These are phyloP conservation scores for Debaryomyces singareniensis DNA, from an alignment of 1,139 yeast genomes.

Conservation along the genomic window DNA sequence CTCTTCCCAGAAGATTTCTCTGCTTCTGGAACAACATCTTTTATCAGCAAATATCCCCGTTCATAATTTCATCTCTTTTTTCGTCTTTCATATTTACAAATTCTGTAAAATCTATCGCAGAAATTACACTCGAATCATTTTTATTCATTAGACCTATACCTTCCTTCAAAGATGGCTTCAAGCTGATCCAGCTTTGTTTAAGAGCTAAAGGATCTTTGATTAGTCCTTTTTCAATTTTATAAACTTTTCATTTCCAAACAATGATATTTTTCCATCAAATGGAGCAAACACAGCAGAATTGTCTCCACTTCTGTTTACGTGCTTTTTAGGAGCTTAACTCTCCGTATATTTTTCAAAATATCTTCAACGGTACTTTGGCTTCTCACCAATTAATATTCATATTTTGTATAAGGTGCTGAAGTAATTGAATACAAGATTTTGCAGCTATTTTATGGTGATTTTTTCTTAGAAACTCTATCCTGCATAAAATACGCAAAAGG, in stretches of 20 bases:
- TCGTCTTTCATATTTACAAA: conserved; percentile 7
- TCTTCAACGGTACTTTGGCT: too few relatives aligned
- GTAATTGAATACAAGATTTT: too few relatives aligned
- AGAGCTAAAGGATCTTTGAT: conserved; percentile 15
- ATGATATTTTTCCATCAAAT: too few relatives aligned
- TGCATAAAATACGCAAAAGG: too few relatives aligned
- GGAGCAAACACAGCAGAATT: conserved; percentile 16
- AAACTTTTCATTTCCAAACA: too few relatives aligned
- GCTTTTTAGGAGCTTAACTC: too few relatives aligned
- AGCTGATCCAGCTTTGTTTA: conserved; percentile 17
- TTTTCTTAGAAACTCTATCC: too few relatives aligned
- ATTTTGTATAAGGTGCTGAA: too few relatives aligned
- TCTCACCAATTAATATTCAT: too few relatives aligned
- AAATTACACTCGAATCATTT: conserved; percentile 14
- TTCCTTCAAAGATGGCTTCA: conserved; percentile 13
- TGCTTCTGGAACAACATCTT: conserved; percentile 19
- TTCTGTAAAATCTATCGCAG: conserved; percentile 12
- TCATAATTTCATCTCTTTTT: conserved; percentile 8
- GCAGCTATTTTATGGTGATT: too few relatives aligned
- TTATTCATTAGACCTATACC: conserved; percentile 14
- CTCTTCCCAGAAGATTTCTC: conserved; percentile 17
- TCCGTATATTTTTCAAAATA: too few relatives aligned
- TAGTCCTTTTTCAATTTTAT: conserved; percentile 17
- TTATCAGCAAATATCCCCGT: conserved; percentile 23
- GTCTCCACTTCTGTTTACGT: conserved; percentile 14